Percentiles rank a stretch among this genome's conserved stretches.
Conservation (phyloP, 2,329 filamentous ascomycete species). For the Phoma sp. region DNA sequence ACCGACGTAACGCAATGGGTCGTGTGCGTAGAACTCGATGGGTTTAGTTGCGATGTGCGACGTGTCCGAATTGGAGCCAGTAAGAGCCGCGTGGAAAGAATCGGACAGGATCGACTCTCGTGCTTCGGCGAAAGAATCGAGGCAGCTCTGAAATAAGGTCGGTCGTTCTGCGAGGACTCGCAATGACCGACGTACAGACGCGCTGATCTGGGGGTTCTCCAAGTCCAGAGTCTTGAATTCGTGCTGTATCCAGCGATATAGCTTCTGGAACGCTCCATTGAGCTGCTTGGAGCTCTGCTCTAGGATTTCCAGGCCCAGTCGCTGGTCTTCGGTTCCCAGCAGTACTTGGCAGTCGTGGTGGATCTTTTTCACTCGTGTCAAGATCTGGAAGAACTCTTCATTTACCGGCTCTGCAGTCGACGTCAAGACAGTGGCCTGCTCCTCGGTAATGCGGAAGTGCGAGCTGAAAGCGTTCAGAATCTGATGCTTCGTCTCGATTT, state of each 20-base stretch:
- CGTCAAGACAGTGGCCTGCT: constrained; percentile 77
- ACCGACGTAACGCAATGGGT: constrained; percentile 87
- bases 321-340: constrained; percentile 88
- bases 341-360: constrained; percentile 87
- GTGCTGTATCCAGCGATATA: constrained; percentile 93
- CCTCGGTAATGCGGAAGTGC: constrained; percentile 84
- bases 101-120: constrained; percentile 86
- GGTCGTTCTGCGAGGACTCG: constrained; percentile 89
- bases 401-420: constrained; percentile 82
- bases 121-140: constrained; percentile 91
- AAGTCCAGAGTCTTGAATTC: constrained; percentile 92
- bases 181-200: constrained; percentile 81
- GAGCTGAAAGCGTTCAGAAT: constrained; percentile 77
- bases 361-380: constrained; percentile 84
- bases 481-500: constrained; percentile 80
- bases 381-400: constrained; percentile 79
- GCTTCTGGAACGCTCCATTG: constrained; percentile 90
- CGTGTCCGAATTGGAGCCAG: constrained; percentile 68
- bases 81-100: constrained; percentile 86
- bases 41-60: constrained; percentile 72
- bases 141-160: constrained; percentile 87
- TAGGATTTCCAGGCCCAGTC: constrained; percentile 86
- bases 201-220: constrained; percentile 91
- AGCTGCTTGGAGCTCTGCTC: constrained; percentile 87
- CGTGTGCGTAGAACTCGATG: constrained; percentile 92